phyloP scores from a whole-genome alignment of 768 basidiomycete genomes.

The Tephrocybe sp. region DNA sequence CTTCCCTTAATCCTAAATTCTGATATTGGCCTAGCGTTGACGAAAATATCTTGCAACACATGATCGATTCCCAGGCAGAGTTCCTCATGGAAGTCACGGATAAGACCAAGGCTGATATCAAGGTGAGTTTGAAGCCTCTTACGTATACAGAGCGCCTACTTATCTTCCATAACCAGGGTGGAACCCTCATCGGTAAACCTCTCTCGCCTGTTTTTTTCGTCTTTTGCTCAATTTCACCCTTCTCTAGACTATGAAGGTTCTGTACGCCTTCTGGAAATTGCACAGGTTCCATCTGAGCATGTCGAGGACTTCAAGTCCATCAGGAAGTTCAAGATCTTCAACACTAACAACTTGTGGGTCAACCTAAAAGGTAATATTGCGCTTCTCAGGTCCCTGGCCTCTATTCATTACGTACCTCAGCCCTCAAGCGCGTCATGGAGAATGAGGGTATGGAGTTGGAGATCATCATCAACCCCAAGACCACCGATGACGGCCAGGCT shows the following conservation, averaged over 20 bases:
- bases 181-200: slow-evolving; percentile 68
- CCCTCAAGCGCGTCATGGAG: slow-evolving; percentile 89
- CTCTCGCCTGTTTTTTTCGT: not conserved
- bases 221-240: not conserved
- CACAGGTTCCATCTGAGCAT: slow-evolving; percentile 91
- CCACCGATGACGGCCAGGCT: slow-evolving; percentile 79
- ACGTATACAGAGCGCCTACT: not conserved
- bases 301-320: slow-evolving; percentile 93
- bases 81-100: slow-evolving; percentile 96
- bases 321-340: slow-evolving; percentile 93
- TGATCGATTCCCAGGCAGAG: slow-evolving; percentile 78
- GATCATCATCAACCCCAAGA: slow-evolving; percentile 93
- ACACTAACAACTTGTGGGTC: slow-evolving; percentile 83
- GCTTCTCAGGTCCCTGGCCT: not conserved
- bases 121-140: slow-evolving; percentile 17
- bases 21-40: slow-evolving; percentile 54
- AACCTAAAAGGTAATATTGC: slow-evolving; percentile 61
- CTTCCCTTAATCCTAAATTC: slow-evolving; percentile 8
- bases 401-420: slow-evolving; percentile 31
- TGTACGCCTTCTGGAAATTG: slow-evolving; percentile 87
- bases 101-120: slow-evolving; percentile 89
- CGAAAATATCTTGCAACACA: slow-evolving; percentile 80
- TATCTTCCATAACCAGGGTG: slow-evolving; percentile 44
- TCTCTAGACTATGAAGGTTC: slow-evolving; percentile 75
- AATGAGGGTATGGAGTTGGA: slow-evolving; percentile 85